A percentile compares a stretch with the other conserved stretches of the same genome.
Conservation (phyloP, 1,284 basidiomycete genomes). For the Heterobasidion parviporum region DNA sequence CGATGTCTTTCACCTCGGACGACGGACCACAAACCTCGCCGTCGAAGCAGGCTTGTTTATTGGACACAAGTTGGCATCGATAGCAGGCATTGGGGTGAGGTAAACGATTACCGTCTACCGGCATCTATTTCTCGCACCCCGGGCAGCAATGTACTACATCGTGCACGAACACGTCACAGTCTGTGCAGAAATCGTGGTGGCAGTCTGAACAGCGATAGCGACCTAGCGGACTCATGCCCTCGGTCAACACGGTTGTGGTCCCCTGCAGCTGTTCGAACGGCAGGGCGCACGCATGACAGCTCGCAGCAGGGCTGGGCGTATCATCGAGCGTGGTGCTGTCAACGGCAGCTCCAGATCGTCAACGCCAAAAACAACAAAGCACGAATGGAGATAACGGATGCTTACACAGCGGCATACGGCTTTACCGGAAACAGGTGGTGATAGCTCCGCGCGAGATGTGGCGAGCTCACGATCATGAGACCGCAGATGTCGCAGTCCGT, state of each 20-base stretch:
- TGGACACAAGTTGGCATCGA: too few species aligned
- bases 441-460: constrained; percentile 93
- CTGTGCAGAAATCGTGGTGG: constrained; percentile 47
- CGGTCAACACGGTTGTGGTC: constrained; percentile 29
- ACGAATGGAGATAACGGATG: constrained; percentile 12
- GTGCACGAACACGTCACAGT: constrained; percentile 60
- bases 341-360: neutral
- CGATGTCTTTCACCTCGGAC: too few species aligned
- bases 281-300: constrained; percentile 69
- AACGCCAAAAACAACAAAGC: constrained; percentile 3
- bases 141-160: constrained; percentile 56
- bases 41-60: too few species aligned
- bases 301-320: constrained; percentile 21
- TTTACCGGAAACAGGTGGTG: constrained; percentile 91
- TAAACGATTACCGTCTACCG: neutral
- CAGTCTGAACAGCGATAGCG: constrained; percentile 65
- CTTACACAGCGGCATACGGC: constrained; percentile 74
- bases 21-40: too few species aligned
- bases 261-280: constrained; percentile 42
- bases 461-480: constrained; percentile 95
- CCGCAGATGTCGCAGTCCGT: constrained; percentile 98
- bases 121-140: constrained; percentile 31
- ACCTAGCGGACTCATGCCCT: constrained; percentile 72
- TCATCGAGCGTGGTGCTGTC: constrained; percentile 32
- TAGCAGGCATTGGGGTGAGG: neutral